Evolutionary conservation across 2,329 filamentous ascomycete species (phyloP).

Genomic region (Trichophyton schoenleinii): DNA sequence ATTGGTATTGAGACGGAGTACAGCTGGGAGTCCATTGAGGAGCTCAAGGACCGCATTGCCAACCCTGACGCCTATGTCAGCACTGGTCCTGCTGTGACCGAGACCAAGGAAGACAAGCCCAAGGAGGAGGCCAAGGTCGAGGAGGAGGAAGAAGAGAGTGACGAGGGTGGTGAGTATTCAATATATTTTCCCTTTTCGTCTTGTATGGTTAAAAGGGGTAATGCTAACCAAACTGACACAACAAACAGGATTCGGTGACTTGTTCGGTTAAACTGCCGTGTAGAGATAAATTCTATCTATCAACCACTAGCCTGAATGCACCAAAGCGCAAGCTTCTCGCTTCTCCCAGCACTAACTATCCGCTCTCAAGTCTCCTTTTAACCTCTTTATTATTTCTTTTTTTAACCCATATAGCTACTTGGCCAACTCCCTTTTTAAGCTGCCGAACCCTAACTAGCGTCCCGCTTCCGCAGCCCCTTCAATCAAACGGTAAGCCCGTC

Average conservation of each 20-base stretch:
- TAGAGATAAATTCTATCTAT: conserved; percentile 6
- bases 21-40: conserved; percentile 88
- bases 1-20: conserved; percentile 82
- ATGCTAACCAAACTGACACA: not conserved
- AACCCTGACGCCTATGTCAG: conserved; percentile 95
- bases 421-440: conserved; percentile 16
- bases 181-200: not conserved
- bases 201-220: not conserved
- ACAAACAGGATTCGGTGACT: conserved; percentile 57
- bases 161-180: conserved; percentile 37
- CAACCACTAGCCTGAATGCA: not conserved
- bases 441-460: not conserved
- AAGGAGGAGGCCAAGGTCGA: conserved; percentile 53
- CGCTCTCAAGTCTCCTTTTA: no score
- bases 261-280: conserved; percentile 51
- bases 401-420: conserved; percentile 16
- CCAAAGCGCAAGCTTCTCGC: conserved; percentile 10
- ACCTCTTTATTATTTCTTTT: conserved; percentile 20
- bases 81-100: conserved; percentile 58
- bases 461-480: not conserved
- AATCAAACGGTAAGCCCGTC: not conserved
- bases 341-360: no score
- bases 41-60: conserved; percentile 98
- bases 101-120: conserved; percentile 39
- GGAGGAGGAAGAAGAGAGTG: conserved; percentile 53